Evolutionary conservation across 441 rosid species (phyloP), one percentile per base, ranked within the genome.

Genomic region (Hura crepitans): DNA sequence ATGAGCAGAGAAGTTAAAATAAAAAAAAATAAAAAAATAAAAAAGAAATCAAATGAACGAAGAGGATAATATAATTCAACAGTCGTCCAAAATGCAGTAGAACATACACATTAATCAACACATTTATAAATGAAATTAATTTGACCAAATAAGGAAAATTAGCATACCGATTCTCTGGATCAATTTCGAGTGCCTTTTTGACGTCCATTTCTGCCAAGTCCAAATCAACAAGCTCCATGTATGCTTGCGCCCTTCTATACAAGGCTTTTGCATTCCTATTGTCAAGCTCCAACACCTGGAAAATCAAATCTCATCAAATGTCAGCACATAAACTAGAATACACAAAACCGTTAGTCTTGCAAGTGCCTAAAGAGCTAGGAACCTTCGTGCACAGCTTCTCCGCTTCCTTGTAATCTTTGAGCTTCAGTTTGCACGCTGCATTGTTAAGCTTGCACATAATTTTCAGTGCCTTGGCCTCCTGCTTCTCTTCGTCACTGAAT

Each of bases 131-230:
- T n/a, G n/a, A n/a, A n/a, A n/a, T n/a, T n/a, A n/a, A n/a, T n/a
- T n/a, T n/a, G n/a, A n/a, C n/a, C n/a, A n/a, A n/a, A n/a, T n/a
- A n/a, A n/a, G n/a, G n/a, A n/a, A n/a, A n/a, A n/a, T n/a, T n/a
- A n/a, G 1, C 43, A 5, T 50, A 85, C 97, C 92, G 82, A 75
- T 92, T 92, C 57, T 85, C 69, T 33, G 97, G 97, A 27, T 92
- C 91, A 18, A 92, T 86, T 81, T 92, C 96, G 18, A 92, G 91
- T 5, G 97, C 97, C 61, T 88, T 92, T 85, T 86, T 92, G 25
- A 92, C 79, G 65, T 89, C 97, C 11, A 87, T 22, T 83, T 92
- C 96, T 0, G 97, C 96, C 82, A 87, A 77, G 71, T 88, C 97
- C 63, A 92, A 72, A 75, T 92, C 96, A 4, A 86, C 81, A 14